Evolutionary conservation across 1,139 yeast genomes (phyloP).

Genomic region (Yamadazyma dendronema): DNA sequence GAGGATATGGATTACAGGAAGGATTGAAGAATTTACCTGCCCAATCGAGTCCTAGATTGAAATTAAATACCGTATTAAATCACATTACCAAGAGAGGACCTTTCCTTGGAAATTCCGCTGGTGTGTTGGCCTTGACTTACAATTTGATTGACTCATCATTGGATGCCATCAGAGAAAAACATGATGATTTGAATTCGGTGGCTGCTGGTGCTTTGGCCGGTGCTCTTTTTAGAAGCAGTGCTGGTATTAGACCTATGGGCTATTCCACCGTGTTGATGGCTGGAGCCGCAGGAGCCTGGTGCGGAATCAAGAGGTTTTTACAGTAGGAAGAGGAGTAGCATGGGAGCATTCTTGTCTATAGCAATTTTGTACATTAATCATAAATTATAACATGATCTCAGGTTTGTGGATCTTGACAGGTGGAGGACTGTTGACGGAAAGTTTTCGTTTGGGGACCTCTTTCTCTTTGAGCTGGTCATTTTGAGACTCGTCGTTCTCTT

Average conservation of each 20-base stretch:
- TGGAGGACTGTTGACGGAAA: slow-evolving; percentile 3
- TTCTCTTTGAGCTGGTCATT: slow-evolving; percentile 1
- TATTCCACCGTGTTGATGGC: slow-evolving; percentile 85
- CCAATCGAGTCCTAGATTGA: slow-evolving; percentile 70
- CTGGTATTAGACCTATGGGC: slow-evolving; percentile 85
- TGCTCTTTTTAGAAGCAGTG: slow-evolving; percentile 82
- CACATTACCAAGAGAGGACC: slow-evolving; percentile 96
- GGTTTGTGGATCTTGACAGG: slow-evolving; percentile 2
- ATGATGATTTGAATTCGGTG: slow-evolving; percentile 80
- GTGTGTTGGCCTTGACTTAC: slow-evolving; percentile 87
- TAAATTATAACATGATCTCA: slow-evolving; percentile 2
- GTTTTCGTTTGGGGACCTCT: slow-evolving; percentile 5
- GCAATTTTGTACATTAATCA: slow-evolving; percentile 14
- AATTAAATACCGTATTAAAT: slow-evolving; percentile 85
- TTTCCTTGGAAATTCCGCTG: slow-evolving; percentile 89
- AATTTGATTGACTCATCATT: slow-evolving; percentile 79
- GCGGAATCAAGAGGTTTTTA: slow-evolving; percentile 65
- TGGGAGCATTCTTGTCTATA: slow-evolving; percentile 16
- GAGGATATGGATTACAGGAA: slow-evolving; percentile 82
- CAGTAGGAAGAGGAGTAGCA: slow-evolving; percentile 19
- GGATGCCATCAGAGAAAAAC: slow-evolving; percentile 81
- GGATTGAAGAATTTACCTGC: slow-evolving; percentile 77
- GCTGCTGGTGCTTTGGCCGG: slow-evolving; percentile 93
- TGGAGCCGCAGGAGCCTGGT: slow-evolving; percentile 90
- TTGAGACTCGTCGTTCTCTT: background rate